These are phyloP conservation scores for Russula emetica DNA, from an alignment of 768 basidiomycete genomes.

Conservation along the genomic window DNA sequence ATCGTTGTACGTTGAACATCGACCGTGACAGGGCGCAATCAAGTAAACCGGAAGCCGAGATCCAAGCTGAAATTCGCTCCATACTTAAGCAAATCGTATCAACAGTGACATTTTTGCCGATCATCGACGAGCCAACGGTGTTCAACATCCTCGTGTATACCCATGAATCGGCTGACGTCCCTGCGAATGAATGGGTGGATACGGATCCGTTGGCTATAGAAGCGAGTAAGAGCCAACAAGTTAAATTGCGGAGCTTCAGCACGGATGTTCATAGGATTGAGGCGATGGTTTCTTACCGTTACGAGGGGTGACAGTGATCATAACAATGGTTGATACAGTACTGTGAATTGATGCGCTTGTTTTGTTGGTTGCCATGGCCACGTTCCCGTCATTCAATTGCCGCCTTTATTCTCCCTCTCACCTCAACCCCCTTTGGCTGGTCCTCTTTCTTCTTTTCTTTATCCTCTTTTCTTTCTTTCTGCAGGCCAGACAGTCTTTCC, in stretches of 20 bases:
- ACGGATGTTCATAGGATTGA: conserved; percentile 98
- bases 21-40: conserved; percentile 39
- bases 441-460: conserved; percentile 3
- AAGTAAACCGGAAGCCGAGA: conserved; percentile 78
- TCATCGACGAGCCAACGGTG: conserved; percentile 90
- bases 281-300: conserved; percentile 96
- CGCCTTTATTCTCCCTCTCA: conserved; percentile 24
- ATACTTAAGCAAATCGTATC: conserved; percentile 98
- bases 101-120: conserved; percentile 93
- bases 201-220: conserved; percentile 91
- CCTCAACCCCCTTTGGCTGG: conserved; percentile 12
- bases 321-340: conserved; percentile 1
- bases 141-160: conserved; percentile 99
- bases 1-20: conserved; percentile 2
- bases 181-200: conserved; percentile 93
- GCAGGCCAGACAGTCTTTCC: conserved; percentile 48
- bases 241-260: conserved; percentile 93
- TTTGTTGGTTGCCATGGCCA: not conserved
- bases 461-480: conserved; percentile 22
- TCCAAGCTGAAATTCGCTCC: conserved; percentile 94
- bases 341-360: too few species aligned
- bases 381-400: not conserved
- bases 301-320: conserved; percentile 54
- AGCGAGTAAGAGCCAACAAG: conserved; percentile 86
- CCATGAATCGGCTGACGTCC: conserved; percentile 84